phyloP scores from a whole-genome alignment of 306 rosid species.

The Vicia sativa region DNA sequence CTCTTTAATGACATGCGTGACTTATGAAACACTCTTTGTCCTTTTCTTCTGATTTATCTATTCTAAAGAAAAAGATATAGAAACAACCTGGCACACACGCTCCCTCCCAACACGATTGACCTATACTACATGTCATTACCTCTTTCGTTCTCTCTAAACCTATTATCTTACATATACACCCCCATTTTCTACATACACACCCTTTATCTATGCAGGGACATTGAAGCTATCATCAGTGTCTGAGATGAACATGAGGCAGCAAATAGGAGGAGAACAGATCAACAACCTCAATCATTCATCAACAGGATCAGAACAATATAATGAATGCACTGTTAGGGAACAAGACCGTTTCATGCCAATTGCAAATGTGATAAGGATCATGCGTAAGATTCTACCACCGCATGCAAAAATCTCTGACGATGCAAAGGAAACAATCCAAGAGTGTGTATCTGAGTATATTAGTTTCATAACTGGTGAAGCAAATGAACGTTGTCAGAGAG shows the following conservation, averaged over 20 bases:
- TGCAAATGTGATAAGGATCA: conserved; percentile 84
- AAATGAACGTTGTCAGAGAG: conserved; percentile 82
- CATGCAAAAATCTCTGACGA: conserved; percentile 82
- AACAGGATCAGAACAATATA: conserved; percentile 38
- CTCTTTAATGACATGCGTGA: conserved; percentile 2
- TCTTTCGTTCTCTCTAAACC: not conserved
- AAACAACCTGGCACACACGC: conserved; percentile 2
- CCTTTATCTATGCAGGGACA: conserved; percentile 31
- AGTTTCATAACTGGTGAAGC: conserved; percentile 93
- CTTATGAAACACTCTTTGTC: conserved; percentile 27
- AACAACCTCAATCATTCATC: conserved; percentile 6
- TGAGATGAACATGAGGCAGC: not conserved
- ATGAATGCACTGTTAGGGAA: conserved; percentile 74
- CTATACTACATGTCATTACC: not conserved
- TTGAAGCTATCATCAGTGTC: conserved; percentile 15
- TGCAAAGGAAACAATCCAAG: conserved; percentile 86
- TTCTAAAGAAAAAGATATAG: conserved; percentile 1
- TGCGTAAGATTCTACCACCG: conserved; percentile 79
- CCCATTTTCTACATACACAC: not conserved
- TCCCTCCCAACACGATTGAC: conserved; percentile 10
- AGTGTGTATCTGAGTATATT: conserved; percentile 81
- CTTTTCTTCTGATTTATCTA: conserved; percentile 28
- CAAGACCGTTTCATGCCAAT: conserved; percentile 96
- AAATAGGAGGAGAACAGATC: not conserved
- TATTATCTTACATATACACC: not conserved